phyloP scores from a whole-genome alignment of 768 basidiomycete species.

The Boletellus sp. region DNA sequence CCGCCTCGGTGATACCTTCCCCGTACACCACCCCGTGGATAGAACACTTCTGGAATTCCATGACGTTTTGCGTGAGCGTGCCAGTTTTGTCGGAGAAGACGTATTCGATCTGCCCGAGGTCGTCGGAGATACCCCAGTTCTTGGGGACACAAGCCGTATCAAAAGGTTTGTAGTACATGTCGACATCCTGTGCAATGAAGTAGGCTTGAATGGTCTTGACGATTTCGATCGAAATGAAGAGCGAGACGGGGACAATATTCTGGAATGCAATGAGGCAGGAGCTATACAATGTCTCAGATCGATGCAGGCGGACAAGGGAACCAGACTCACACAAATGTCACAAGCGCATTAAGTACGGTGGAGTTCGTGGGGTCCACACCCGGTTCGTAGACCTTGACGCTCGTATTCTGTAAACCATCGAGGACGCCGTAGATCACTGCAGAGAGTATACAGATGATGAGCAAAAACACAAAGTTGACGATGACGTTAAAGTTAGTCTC shows the following conservation, averaged over 20 bases:
- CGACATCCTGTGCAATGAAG: constrained; percentile 93
- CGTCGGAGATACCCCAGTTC: constrained; percentile 98
- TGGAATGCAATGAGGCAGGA: constrained; percentile 95
- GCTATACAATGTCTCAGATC: constrained; percentile 37
- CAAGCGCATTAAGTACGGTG: constrained; percentile 65
- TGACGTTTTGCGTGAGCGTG: constrained; percentile 95
- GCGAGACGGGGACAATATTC: constrained; percentile 93
- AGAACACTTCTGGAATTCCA: constrained; percentile 98
- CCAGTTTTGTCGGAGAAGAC: constrained; percentile 93
- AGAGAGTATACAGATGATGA: constrained; percentile 70
- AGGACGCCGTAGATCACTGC: constrained; percentile 75
- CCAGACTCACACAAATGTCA: constrained; percentile 83
- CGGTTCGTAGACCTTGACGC: constrained; percentile 67
- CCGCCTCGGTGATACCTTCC: constrained; percentile 93
- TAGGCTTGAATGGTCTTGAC: constrained; percentile 97
- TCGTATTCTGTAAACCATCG: constrained; percentile 57
- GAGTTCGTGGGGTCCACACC: constrained; percentile 61
- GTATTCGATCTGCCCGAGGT: constrained; percentile 98
- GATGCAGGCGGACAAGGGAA: neutral
- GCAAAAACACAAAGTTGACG: constrained; percentile 83
- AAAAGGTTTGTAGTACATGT: constrained; percentile 91
- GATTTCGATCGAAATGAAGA: constrained; percentile 97
- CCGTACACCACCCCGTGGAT: constrained; percentile 82
- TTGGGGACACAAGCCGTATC: constrained; percentile 91
- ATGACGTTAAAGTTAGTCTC: constrained; percentile 98